phyloP scores from a whole-genome alignment of 345 rosid genomes.

The Linum usitatissimum region DNA sequence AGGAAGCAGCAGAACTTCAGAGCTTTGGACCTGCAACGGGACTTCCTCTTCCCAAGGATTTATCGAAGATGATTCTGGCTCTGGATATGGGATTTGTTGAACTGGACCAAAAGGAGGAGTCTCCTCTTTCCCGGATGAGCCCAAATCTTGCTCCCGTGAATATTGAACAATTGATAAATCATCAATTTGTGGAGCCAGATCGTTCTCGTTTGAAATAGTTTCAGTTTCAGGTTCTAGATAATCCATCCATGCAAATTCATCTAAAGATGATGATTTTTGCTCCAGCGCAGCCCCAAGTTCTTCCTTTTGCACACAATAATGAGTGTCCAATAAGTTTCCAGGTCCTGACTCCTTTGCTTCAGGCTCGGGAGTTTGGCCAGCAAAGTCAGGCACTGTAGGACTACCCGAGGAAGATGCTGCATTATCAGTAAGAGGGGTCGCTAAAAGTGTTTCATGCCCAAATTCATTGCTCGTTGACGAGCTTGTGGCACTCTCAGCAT shows the following conservation, averaged over 20 bases:
- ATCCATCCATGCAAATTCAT: constrained; percentile 39
- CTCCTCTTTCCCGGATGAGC: constrained; percentile 23
- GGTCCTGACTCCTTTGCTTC: constrained; percentile 21
- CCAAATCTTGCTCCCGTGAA: constrained; percentile 13
- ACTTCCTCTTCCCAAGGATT: constrained; percentile 64
- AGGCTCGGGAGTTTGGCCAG: constrained; percentile 17
- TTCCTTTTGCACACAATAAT: constrained; percentile 26
- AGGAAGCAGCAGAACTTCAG: constrained; percentile 68
- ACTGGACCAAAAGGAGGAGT: constrained; percentile 17
- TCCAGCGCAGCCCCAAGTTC: constrained; percentile 22
- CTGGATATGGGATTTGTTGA: constrained; percentile 26
- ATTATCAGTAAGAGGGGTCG: constrained; percentile 16
- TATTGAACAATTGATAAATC: constrained; percentile 20
- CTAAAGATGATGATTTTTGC: constrained; percentile 16
- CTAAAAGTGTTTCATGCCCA: constrained; percentile 14
- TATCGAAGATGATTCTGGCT: constrained; percentile 35
- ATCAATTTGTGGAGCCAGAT: constrained; percentile 25
- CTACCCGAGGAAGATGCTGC: constrained; percentile 17
- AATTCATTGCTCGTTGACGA: constrained; percentile 19
- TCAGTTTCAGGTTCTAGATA: constrained; percentile 34
- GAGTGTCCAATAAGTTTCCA: constrained; percentile 18
- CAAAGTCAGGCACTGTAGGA: constrained; percentile 17
- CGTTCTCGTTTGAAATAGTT: constrained; percentile 28
- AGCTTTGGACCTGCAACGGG: constrained; percentile 48
- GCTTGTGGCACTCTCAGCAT: constrained; percentile 23